Percentiles rank a stretch among this genome's conserved stretches.
Conservation (phyloP, 805 yeast genomes). For the Ogataea nonfermentans region DNA sequence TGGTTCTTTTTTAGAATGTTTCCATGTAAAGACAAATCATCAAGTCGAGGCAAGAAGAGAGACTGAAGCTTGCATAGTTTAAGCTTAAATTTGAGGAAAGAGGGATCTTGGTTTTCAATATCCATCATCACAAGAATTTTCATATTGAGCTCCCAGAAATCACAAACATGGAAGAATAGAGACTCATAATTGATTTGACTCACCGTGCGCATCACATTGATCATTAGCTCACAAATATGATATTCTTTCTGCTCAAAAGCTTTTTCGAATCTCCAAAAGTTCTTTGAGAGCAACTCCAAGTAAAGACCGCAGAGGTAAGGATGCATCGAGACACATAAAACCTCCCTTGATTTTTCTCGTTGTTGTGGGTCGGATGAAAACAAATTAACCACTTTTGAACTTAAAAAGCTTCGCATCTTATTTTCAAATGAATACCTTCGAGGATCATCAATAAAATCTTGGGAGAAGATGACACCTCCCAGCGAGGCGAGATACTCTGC, state of each 20-base stretch:
- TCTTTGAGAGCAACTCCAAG: conserved; percentile 22
- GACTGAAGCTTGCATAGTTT: conserved; percentile 33
- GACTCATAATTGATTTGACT: conserved; percentile 27
- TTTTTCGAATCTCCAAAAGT: conserved; percentile 25
- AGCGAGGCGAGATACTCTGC: conserved; percentile 73
- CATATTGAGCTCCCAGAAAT: conserved; percentile 28
- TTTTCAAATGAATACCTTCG: conserved; percentile 27
- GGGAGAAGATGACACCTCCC: conserved; percentile 57
- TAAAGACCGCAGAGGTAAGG: conserved; percentile 38
- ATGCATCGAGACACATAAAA: conserved; percentile 49
- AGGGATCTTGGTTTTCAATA: conserved; percentile 17
- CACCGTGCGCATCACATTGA: conserved; percentile 30
- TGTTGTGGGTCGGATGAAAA: conserved; percentile 33
- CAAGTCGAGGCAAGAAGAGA: conserved; percentile 26
- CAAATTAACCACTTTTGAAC: conserved; percentile 24
- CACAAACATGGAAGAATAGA: conserved; percentile 27
- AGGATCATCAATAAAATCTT: conserved; percentile 28
- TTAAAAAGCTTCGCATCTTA: conserved; percentile 27
- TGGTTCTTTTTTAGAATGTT: conserved; percentile 30
- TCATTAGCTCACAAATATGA: conserved; percentile 29
- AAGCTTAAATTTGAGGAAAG: conserved; percentile 28
- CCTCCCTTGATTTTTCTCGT: conserved; percentile 71
- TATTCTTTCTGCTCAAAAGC: conserved; percentile 25
- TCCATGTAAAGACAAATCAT: conserved; percentile 32
- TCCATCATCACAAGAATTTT: conserved; percentile 25